Evolutionary conservation across 495 filamentous ascomycete species (phyloP).

Genomic region (Xylaria venustula): DNA sequence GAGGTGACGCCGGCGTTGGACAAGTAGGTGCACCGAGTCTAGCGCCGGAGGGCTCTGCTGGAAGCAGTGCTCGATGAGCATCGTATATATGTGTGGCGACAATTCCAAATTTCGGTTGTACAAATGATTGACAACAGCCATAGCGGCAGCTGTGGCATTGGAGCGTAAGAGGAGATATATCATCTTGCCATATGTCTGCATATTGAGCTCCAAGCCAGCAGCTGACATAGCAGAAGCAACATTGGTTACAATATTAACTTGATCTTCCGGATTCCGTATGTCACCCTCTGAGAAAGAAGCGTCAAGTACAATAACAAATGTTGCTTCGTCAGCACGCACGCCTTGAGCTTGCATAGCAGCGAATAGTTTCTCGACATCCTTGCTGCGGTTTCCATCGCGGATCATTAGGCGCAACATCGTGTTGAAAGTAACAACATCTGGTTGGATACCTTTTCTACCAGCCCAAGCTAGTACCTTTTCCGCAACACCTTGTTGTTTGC

Average conservation of each 20-base stretch:
- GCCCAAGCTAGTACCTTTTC: slow-evolving; percentile 60
- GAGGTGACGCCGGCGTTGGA: slow-evolving; percentile 42
- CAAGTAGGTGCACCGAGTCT: slow-evolving; percentile 53
- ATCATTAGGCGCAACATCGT: slow-evolving; percentile 59
- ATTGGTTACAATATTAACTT: slow-evolving; percentile 30
- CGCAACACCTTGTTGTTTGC: slow-evolving; percentile 32
- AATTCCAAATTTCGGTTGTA: slow-evolving; percentile 46
- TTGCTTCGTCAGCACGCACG: slow-evolving; percentile 37
- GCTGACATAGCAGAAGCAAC: slow-evolving; percentile 55
- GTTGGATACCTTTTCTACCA: slow-evolving; percentile 50
- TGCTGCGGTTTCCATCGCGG: slow-evolving; percentile 34
- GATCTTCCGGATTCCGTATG: slow-evolving; percentile 22
- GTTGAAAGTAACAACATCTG: slow-evolving; percentile 68
- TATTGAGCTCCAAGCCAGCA: slow-evolving; percentile 53
- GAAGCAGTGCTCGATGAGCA: slow-evolving; percentile 69
- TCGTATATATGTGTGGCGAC: slow-evolving; percentile 64
- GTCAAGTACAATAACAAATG: slow-evolving; percentile 45
- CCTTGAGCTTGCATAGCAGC: slow-evolving; percentile 32
- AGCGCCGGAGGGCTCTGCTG: slow-evolving; percentile 53
- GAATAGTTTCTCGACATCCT: slow-evolving; percentile 43
- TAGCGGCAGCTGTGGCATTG: slow-evolving; percentile 48
- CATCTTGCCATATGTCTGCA: slow-evolving; percentile 59
- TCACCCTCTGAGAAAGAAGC: slow-evolving; percentile 27
- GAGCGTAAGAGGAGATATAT: slow-evolving; percentile 54
- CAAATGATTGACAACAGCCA: slow-evolving; percentile 62